Evolutionary conservation across 225 moss, liverwort and hornwort genomes (phyloP).

Genomic region (Pseudoscleropodium purum): DNA sequence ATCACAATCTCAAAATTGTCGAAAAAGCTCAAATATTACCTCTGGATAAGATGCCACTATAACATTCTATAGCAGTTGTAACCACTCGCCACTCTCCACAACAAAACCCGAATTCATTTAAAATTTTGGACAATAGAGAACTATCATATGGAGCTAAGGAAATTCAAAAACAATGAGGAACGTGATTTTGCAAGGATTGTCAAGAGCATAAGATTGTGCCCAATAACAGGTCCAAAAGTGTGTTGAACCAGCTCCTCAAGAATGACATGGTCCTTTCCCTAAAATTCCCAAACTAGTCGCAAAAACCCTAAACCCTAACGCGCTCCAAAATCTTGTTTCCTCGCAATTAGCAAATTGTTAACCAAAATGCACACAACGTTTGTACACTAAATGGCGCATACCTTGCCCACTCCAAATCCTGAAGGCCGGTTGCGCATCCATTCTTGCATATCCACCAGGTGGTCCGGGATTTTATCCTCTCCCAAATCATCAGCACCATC

Average conservation of each 20-base stretch:
- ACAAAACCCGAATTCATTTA: not conserved
- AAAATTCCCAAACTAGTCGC: not conserved
- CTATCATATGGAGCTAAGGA: not conserved
- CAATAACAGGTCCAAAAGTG: not conserved
- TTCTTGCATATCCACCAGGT: constrained; percentile 57
- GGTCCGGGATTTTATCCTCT: constrained; percentile 21
- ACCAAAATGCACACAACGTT: not conserved
- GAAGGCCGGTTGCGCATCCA: constrained; percentile 66
- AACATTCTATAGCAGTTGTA: not conserved
- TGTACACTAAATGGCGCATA: not conserved
- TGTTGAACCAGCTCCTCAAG: not conserved
- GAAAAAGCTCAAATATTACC: not conserved
- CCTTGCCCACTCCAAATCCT: constrained; percentile 71
- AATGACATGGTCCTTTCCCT: too few relatives aligned
- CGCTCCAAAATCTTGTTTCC: not conserved
- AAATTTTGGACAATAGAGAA: not conserved
- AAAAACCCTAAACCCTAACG: not conserved
- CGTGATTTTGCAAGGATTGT: not conserved
- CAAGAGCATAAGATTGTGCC: not conserved
- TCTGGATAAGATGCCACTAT: not conserved
- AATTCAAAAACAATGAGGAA: not conserved
- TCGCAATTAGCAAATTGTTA: not conserved
- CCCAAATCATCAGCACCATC: constrained; percentile 4
- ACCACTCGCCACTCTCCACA: not conserved
- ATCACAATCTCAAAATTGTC: not conserved